Base-by-base conservation (phyloP, 495 filamentous ascomycete species). In the Aspergillus panamensis region DNA sequence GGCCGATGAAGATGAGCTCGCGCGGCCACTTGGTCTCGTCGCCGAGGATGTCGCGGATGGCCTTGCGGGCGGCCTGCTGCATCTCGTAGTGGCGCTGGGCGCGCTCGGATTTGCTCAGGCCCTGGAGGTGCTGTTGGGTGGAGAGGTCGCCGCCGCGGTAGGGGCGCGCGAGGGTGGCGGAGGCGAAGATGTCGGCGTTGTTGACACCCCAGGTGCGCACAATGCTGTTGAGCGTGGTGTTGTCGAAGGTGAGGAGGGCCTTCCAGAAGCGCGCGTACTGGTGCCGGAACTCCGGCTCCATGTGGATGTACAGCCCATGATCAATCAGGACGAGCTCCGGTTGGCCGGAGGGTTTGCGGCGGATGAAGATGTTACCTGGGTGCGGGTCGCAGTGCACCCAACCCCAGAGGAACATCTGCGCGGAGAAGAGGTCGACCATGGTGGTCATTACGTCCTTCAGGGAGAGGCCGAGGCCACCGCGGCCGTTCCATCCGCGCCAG, bases 381-480 rank as follows among this genome's bases (percentile, higher is more conserved):
- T 98, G 93, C 3, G 93, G 93, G 69, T 98, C 93, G 71, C 92
- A 96, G 73, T 97, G 93, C 1, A 97, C 88, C 42, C 85, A 81
- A 19, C 93, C 93, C 86, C 90, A 97, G 58, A 96, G 84, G 75
- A 96, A 97, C 83, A 98, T 97, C 63, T 97, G 92, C 1, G 92
- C 93, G 13, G 87, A 89, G 77, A 97, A 97, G 17, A 97, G 77
- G 66, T 96, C 92, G 33, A 96, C 84, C 86, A 97, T 96, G 21
- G 90, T 96, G 4, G 87, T 88, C 93, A 97, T 97, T 45, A 95
- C 89, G 44, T 92, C 83, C 60, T 89, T 88, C 19, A 91, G 75
- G 0, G 83, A 84, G 7, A 97, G 74, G 1, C 93, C 93, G 0
- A 97, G 82, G 0, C 93, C 93, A 44, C 90, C 90, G 57, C 80